Percentiles rank a stretch among this genome's conserved stretches.
phyloP scores from a whole-genome alignment of 1,284 basidiomycete species.

The Ustilago sp. region DNA sequence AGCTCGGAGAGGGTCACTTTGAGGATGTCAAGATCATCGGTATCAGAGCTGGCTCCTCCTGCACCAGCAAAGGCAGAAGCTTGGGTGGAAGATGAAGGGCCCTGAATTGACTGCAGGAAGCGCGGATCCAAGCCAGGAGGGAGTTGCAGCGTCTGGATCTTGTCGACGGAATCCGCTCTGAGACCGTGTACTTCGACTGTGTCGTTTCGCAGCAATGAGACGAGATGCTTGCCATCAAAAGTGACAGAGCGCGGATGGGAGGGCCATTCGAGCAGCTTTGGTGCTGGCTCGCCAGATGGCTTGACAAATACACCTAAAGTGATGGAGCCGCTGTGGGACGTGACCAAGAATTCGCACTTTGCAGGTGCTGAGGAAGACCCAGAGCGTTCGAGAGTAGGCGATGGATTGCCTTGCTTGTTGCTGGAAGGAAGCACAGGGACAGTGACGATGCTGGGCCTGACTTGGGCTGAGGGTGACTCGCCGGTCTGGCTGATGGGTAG shows the following conservation, averaged over 20 bases:
- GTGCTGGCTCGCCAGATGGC: slow-evolving; percentile 62
- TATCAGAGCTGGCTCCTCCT: neutral
- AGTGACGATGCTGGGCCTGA: slow-evolving; percentile 62
- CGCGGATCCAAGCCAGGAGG: slow-evolving; percentile 58
- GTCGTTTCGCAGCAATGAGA: slow-evolving; percentile 64
- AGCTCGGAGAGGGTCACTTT: slow-evolving; percentile 25
- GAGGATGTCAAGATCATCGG: slow-evolving; percentile 23
- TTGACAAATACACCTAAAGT: slow-evolving; percentile 67
- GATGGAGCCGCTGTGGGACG: slow-evolving; percentile 59
- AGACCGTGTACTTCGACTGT: slow-evolving; percentile 60
- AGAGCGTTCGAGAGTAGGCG: slow-evolving; percentile 15
- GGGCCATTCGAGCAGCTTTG: slow-evolving; percentile 67
- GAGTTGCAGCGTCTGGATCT: slow-evolving; percentile 46
- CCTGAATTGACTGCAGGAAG: slow-evolving; percentile 40
- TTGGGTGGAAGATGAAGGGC: neutral
- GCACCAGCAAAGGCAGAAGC: neutral
- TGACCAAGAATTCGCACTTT: slow-evolving; percentile 64
- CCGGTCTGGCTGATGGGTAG: slow-evolving; percentile 66
- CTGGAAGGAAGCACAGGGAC: slow-evolving; percentile 22
- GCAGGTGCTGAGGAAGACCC: neutral
- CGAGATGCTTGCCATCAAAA: slow-evolving; percentile 46
- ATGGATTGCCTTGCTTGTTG: slow-evolving; percentile 21
- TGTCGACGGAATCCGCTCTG: slow-evolving; percentile 34
- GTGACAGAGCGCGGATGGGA: slow-evolving; percentile 65
- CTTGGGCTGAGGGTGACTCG: slow-evolving; percentile 59